A percentile compares a stretch with the other conserved stretches of the same genome.
Evolutionary conservation across 768 basidiomycete species (phyloP).

Genomic region (Rhodotorula taiwanensis): DNA sequence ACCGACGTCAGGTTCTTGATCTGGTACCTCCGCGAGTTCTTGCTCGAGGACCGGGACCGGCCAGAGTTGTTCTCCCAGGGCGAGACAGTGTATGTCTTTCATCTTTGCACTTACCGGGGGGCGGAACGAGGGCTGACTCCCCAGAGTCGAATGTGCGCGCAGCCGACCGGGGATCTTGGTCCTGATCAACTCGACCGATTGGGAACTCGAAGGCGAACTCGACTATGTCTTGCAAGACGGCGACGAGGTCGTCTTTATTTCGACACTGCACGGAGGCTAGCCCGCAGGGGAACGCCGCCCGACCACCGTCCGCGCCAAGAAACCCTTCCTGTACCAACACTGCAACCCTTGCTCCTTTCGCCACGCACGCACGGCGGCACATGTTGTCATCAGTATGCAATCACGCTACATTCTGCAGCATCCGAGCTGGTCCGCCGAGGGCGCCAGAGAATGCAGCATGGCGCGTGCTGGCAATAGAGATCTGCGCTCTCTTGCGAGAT

Average conservation of each 20-base stretch:
- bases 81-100: constrained; percentile 62
- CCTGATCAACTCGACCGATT: constrained; percentile 92
- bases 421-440: no score
- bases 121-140: no score
- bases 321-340: no score
- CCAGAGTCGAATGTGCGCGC: neutral
- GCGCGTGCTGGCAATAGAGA: no score
- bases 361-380: no score
- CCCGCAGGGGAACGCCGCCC: no score
- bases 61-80: constrained; percentile 83
- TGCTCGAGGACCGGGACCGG: constrained; percentile 64
- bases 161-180: constrained; percentile 96
- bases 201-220: constrained; percentile 94
- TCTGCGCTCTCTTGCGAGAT: no score
- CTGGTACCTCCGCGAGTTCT: constrained; percentile 63
- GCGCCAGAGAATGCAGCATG: no score
- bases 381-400: no score
- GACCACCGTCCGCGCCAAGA: no score
- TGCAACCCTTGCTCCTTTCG: neutral
- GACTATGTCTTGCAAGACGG: constrained; percentile 67
- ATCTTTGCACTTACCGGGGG: no score
- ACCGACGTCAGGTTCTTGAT: constrained; percentile 71
- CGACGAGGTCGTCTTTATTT: constrained; percentile 94
- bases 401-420: no score
- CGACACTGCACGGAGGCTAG: constrained; percentile 85